Percentiles rank a stretch among this genome's conserved stretches.
Evolutionary conservation across 2,329 filamentous ascomycete genomes (phyloP).

Genomic region (Trichophyton rubrum): DNA sequence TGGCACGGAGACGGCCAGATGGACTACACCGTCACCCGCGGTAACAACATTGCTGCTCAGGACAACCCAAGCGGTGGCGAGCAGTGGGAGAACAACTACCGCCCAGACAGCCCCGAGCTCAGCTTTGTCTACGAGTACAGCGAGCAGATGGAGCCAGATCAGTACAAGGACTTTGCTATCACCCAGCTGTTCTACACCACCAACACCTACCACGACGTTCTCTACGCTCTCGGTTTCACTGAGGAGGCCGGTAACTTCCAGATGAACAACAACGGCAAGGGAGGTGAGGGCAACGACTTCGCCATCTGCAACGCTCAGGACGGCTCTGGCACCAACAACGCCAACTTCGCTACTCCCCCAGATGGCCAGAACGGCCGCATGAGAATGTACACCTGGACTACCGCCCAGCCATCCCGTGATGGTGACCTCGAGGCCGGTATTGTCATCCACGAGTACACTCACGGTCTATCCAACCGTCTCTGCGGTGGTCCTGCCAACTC

Average conservation of each 20-base stretch:
- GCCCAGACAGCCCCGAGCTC: slow-evolving; percentile 7
- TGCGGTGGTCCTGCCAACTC: slow-evolving; percentile 11
- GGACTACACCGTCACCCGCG: slow-evolving; percentile 9
- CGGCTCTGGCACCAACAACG: slow-evolving; percentile 12
- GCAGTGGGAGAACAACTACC: slow-evolving; percentile 12
- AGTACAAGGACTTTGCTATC: slow-evolving; percentile 11
- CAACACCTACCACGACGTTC: slow-evolving; percentile 11
- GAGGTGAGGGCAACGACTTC: slow-evolving; percentile 10
- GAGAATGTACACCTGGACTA: slow-evolving; percentile 13
- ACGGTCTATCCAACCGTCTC: slow-evolving; percentile 13
- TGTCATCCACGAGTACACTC: slow-evolving; percentile 12
- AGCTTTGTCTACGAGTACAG: slow-evolving; percentile 10
- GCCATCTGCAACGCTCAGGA: slow-evolving; percentile 12
- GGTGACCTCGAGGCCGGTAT: slow-evolving; percentile 11
- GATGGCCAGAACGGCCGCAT: slow-evolving; percentile 12
- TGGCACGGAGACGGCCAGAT: slow-evolving; percentile 9
- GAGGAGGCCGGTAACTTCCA: slow-evolving; percentile 12
- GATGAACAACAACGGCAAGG: slow-evolving; percentile 9
- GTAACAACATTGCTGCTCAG: slow-evolving; percentile 11
- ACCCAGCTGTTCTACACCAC: slow-evolving; percentile 12
- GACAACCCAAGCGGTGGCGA: slow-evolving; percentile 9
- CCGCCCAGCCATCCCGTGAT: slow-evolving; percentile 10
- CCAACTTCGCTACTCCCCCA: slow-evolving; percentile 13
- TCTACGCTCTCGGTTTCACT: slow-evolving; percentile 10
- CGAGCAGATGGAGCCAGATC: slow-evolving; percentile 2